Base-by-base conservation (phyloP, 768 basidiomycete genomes). In the Kwoniella botswanensis region DNA sequence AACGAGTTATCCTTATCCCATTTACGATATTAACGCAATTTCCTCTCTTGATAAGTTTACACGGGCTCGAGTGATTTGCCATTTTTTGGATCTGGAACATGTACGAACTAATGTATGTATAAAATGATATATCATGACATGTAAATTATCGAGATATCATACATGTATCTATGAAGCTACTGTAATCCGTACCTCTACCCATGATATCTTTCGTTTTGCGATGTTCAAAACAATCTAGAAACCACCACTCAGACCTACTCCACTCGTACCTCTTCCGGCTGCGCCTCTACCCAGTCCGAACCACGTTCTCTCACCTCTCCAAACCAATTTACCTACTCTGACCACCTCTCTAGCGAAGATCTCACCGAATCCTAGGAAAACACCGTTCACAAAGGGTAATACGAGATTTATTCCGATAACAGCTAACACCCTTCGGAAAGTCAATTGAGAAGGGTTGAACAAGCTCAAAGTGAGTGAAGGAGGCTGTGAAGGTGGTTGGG, bases 301-400 rank as follows among this genome's bases (percentile, higher is more conserved):
- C 15, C 75, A 57, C 2, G 67, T 64, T 15, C 74, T 72, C 54
- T 77, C 76, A 22, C 76, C 75, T 57, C 79, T 74, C 73, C 74
- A 81, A 67, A 76, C 78, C 9, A 75, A 42, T 54, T 70, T 68
- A 12, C 77, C 76, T 17, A 75, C 75, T 26, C 63, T 57, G 11
- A 83, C 75, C 0, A 73, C 72, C 64, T 83, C 81, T 57, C 81
- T 59, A 7, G 82, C 81, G 63, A 83, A 83, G 63, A 83, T 83
- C 74, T 83, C 82, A 13, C 82, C 82, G 65, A 83, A 83, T 21
- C 82, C 82, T 44, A 83, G 72, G 81, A 83, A 82, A 63, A 83
- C 80, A 61, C 82, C 82, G 64, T 83, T 83, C 68, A 83, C 74
- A 65, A 83, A 83, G 10, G 82, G 82, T 42, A 83, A 63, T 21